Percentiles rank a stretch among this genome's conserved stretches.
phyloP scores from a whole-genome alignment of 2,329 filamentous ascomycete species.

The Elsinoe necatrix region DNA sequence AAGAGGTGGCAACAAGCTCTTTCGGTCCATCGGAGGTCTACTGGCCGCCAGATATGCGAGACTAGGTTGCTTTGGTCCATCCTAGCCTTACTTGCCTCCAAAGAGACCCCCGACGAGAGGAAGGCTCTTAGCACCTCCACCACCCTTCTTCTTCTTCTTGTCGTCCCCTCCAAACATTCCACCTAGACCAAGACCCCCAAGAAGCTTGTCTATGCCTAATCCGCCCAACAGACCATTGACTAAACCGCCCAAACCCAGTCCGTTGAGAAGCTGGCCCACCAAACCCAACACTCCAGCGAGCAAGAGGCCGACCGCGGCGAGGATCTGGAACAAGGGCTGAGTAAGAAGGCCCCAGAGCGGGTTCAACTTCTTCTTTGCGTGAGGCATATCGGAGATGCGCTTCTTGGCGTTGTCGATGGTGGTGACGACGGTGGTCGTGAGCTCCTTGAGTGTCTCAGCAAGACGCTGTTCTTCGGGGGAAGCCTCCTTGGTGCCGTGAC shows the following conservation, averaged over 20 bases:
- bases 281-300: conserved; percentile 76
- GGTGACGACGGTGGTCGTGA: conserved; percentile 70
- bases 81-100: conserved; percentile 34
- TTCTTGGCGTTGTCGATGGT: conserved; percentile 83
- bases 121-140: conserved; percentile 30
- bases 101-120: conserved; percentile 42
- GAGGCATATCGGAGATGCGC: conserved; percentile 83
- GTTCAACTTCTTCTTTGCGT: conserved; percentile 90
- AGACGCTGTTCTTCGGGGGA: conserved; percentile 76
- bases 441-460: conserved; percentile 76
- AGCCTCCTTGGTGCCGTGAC: conserved; percentile 64
- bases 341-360: conserved; percentile 75
- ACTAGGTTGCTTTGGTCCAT: too few relatives aligned
- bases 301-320: conserved; percentile 77
- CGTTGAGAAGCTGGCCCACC: conserved; percentile 70
- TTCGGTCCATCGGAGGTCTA: not conserved
- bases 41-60: not conserved
- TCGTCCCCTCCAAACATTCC: conserved; percentile 50
- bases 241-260: conserved; percentile 72
- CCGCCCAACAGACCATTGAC: conserved; percentile 72
- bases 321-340: conserved; percentile 86
- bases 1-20: not conserved
- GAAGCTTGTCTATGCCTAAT: conserved; percentile 65
- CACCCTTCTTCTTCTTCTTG: conserved; percentile 35
- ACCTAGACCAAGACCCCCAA: conserved; percentile 62